phyloP scores from a whole-genome alignment of 139 green algal species.

The Chlamydomonas eustigma region DNA sequence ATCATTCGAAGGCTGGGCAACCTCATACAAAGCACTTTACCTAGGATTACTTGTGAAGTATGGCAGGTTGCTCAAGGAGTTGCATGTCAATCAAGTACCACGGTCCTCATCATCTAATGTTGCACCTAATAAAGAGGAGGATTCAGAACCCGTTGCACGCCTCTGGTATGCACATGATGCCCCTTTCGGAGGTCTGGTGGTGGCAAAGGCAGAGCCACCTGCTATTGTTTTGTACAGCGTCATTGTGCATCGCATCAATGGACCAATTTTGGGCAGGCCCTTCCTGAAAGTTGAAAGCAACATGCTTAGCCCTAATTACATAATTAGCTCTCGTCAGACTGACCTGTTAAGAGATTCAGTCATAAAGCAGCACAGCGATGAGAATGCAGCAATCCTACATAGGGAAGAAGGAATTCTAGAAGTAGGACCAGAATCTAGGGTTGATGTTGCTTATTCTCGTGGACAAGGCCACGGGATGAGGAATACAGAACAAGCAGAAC shows the following conservation, averaged over 20 bases:
- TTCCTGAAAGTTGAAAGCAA: too few species aligned
- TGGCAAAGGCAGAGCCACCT: not conserved
- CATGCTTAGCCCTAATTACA: too few species aligned
- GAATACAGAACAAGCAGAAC: too few species aligned
- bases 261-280: not conserved
- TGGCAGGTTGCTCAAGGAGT: not conserved
- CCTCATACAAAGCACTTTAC: not conserved
- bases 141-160: not conserved
- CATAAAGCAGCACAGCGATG: too few species aligned
- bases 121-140: not conserved
- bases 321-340: too few species aligned
- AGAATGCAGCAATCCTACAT: too few species aligned
- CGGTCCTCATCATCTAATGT: not conserved
- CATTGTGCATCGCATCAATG: not conserved
- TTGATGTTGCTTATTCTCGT: too few species aligned
- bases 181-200: constrained; percentile 1
- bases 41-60: not conserved
- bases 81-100: not conserved
- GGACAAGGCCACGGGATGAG: too few species aligned
- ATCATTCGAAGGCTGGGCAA: not conserved
- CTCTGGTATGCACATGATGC: not conserved
- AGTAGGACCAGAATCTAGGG: too few species aligned
- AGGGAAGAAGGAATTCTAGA: too few species aligned
- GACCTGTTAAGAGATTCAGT: too few species aligned
- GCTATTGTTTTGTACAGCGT: not conserved